Base-by-base conservation (phyloP, 129 eudicot species). In the Centrapalus pauciflorus region DNA sequence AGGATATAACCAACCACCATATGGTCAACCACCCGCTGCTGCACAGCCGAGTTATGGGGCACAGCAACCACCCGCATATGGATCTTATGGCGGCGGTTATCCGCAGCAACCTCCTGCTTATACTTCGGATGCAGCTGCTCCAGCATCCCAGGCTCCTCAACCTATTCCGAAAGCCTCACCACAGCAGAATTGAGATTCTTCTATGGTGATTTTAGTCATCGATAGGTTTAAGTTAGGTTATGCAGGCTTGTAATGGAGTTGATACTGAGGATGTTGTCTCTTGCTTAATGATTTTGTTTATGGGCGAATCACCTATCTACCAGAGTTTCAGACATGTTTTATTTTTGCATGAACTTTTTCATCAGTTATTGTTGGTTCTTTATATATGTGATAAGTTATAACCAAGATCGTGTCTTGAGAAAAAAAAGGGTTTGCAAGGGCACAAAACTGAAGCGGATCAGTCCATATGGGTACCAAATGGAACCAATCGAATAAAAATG, bases 161-260 rank as follows among this genome's bases (percentile, higher is more conserved):
- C 83, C 97, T 16, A 69, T 73, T 75, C 72, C 90, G 3, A 82
- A 90, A 71, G 73, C 93, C n/a, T 84, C 95, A 4, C 89, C 97
- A 0, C 78, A 81, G 76, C 78, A 81, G 71, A 86, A 92, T 57
- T 83, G 40, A 82, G 40, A 61, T 3, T 37, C 26, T 33, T 61
- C 1, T 64, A 45, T 9, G 41, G 24, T 2, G 34, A 3, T 40
- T 23, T 1, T 3, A 27, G 62, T 62, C 23, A 55, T 67, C 64
- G 56, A 5, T 70, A 72, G 66, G 55, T 13, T 70, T 70, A 46
- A 51, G 7, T 34, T 25, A 26, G 62, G 30, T 25, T 46, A 50
- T 54, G 79, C 72, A 72, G 74, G 58, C n/a, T 27, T 65, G 76
- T 70, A 41, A 67, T 41, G 4, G 64, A 76, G 77, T 30, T 66